Conservation (phyloP, 495 filamentous ascomycete genomes). For the Tuber borchii region DNA sequence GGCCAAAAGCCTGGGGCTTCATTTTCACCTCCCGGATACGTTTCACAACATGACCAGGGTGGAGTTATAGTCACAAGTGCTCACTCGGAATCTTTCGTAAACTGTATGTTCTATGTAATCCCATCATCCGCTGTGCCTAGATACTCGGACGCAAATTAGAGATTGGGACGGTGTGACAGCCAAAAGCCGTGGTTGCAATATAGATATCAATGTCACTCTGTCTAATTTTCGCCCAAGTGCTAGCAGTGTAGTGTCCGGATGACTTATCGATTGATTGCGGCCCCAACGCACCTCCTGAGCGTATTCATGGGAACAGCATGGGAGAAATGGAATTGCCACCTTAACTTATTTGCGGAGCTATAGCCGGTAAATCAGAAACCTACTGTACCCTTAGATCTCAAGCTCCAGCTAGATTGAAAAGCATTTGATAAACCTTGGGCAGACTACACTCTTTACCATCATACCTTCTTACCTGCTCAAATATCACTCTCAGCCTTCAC, state of each 20-base stretch:
- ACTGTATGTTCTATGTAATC: background rate
- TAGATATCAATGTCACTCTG: no score
- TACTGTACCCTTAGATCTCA: background rate
- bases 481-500: no score
- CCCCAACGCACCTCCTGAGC: background rate
- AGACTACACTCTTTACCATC: no score
- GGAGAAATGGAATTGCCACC: background rate
- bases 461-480: no score
- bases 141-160: background rate
- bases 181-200: no score
- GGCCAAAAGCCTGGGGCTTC: background rate
- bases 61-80: background rate
- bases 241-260: background rate
- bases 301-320: background rate
- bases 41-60: background rate
- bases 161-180: no score
- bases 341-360: background rate
- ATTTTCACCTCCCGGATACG: background rate
- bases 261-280: background rate
- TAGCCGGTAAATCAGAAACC: background rate
- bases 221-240: no score
- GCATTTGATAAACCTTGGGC: no score
- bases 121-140: background rate
- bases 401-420: background rate
- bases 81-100: background rate